These are phyloP conservation scores for Citrus inodora DNA, from an alignment of 345 rosid species.

Conservation along the genomic window DNA sequence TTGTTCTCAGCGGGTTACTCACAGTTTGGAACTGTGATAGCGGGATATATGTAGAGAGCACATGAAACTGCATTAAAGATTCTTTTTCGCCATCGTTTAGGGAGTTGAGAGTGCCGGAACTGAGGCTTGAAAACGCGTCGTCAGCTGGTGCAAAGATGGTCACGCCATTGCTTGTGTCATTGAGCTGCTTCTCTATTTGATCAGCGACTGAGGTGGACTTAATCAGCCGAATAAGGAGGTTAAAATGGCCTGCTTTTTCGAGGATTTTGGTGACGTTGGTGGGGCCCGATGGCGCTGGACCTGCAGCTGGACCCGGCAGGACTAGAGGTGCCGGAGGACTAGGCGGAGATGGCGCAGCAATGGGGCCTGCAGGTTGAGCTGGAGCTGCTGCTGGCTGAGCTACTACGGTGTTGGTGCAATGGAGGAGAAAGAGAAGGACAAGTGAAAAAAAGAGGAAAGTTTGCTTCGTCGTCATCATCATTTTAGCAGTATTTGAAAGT, in stretches of 20 bases:
- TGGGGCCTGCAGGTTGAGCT: background rate
- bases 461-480: background rate
- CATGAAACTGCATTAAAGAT: conserved; percentile 33
- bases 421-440: conserved; percentile 22
- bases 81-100: conserved; percentile 29
- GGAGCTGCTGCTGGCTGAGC: conserved; percentile 29
- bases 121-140: conserved; percentile 30
- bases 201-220: conserved; percentile 22
- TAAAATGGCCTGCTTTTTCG: conserved; percentile 30
- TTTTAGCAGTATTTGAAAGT: background rate
- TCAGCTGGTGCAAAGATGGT: conserved; percentile 38
- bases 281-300: conserved; percentile 29
- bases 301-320: background rate
- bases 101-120: conserved; percentile 31
- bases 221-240: conserved; percentile 25
- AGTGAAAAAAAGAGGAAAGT: conserved; percentile 10
- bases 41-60: conserved; percentile 27
- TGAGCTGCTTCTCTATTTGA: conserved; percentile 32
- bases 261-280: conserved; percentile 28
- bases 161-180: conserved; percentile 28
- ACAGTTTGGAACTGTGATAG: conserved; percentile 33
- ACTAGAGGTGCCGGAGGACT: background rate
- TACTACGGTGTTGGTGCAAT: conserved; percentile 8
- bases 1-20: conserved; percentile 42
- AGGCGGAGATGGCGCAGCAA: background rate